A percentile compares a stretch with the other conserved stretches of the same genome.
These are phyloP conservation scores for Teratosphaeria epicoccoides DNA, from an alignment of 2,329 filamentous ascomycete genomes.

Conservation along the genomic window DNA sequence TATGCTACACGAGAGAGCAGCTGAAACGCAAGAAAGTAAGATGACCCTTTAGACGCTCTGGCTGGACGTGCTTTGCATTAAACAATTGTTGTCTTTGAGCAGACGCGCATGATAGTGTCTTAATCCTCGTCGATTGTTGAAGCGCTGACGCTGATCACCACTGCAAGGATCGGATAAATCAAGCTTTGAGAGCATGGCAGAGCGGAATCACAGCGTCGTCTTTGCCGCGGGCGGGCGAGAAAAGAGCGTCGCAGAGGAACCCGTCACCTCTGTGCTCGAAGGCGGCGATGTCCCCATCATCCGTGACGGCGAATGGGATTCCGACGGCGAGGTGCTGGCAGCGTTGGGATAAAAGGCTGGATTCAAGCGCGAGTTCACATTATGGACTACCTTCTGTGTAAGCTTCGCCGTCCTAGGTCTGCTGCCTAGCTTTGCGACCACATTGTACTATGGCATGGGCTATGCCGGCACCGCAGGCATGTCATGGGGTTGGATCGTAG, in stretches of 20 bases:
- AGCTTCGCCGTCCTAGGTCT: constrained; percentile 63
- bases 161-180: neutral
- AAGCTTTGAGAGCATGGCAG: constrained; percentile 5
- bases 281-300: constrained; percentile 39
- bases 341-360: constrained; percentile 50
- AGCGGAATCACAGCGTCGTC: constrained; percentile 5
- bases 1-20: neutral
- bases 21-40: neutral
- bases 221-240: constrained; percentile 1
- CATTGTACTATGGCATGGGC: constrained; percentile 58
- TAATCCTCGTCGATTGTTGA: neutral
- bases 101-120: neutral
- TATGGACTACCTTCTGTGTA: constrained; percentile 66
- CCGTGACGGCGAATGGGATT: constrained; percentile 33
- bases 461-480: constrained; percentile 26
- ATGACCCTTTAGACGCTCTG: no score
- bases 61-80: neutral
- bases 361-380: constrained; percentile 55
- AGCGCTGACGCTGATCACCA: neutral
- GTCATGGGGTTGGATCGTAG: constrained; percentile 67
- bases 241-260: constrained; percentile 36
- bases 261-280: constrained; percentile 42
- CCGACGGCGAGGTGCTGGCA: constrained; percentile 52
- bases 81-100: neutral
- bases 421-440: constrained; percentile 60